phyloP scores from a whole-genome alignment of 2,329 filamentous ascomycete genomes.

The Xylaria sp. region DNA sequence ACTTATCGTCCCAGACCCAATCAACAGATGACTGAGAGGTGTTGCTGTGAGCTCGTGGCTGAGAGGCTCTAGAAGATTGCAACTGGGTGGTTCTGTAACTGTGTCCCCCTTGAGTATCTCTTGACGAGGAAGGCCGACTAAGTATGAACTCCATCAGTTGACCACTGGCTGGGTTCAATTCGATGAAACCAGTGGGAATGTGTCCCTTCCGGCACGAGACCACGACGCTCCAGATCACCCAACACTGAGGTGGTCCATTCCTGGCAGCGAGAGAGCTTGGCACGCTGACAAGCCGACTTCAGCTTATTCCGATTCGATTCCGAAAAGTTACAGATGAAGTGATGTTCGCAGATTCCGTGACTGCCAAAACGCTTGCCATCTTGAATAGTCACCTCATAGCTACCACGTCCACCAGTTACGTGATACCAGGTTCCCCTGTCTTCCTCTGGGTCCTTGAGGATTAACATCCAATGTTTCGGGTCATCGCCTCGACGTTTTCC shows the following conservation, averaged over 20 bases:
- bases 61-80: background rate
- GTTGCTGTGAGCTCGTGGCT: background rate
- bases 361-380: background rate
- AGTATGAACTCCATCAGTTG: background rate
- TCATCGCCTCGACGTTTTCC: conserved; percentile 2
- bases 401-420: background rate
- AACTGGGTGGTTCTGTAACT: background rate
- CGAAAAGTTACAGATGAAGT: background rate
- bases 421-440: conserved; percentile 1
- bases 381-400: background rate
- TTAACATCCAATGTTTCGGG: background rate
- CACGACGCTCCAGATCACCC: background rate
- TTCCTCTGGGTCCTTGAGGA: conserved; percentile 1
- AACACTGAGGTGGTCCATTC: conserved; percentile 5
- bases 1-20: background rate
- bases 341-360: background rate
- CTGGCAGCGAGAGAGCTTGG: conserved; percentile 1
- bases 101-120: background rate
- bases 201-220: conserved; percentile 4
- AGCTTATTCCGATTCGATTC: background rate
- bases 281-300: conserved; percentile 1
- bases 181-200: background rate
- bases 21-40: background rate
- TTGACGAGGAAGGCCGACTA: background rate
- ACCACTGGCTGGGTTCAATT: background rate